phyloP scores from a whole-genome alignment of 2,329 filamentous ascomycete genomes.

The Monosporascus cannonballus region DNA sequence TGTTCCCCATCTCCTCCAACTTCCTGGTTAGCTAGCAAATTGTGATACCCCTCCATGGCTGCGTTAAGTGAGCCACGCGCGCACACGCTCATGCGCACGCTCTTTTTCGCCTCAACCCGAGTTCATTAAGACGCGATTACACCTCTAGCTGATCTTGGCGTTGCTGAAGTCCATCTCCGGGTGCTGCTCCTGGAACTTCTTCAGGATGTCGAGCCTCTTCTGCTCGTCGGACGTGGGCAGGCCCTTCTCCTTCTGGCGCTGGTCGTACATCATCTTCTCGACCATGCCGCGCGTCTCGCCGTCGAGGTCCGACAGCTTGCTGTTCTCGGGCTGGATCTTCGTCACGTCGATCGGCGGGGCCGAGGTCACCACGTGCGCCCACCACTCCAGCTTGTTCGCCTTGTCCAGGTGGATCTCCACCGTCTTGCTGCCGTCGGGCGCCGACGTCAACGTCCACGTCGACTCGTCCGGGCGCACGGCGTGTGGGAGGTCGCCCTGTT shows the following conservation, averaged over 20 bases:
- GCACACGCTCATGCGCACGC: no score
- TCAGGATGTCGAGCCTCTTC: slow-evolving; percentile 87
- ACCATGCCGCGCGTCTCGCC: slow-evolving; percentile 95
- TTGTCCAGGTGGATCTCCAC: slow-evolving; percentile 90
- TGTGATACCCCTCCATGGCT: no score
- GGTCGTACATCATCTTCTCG: slow-evolving; percentile 99
- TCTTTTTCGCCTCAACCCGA: not conserved
- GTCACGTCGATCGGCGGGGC: slow-evolving; percentile 91
- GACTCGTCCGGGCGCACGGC: slow-evolving; percentile 77
- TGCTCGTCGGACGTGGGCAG: slow-evolving; percentile 88
- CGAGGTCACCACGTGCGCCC: slow-evolving; percentile 80
- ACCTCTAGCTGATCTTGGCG: slow-evolving; percentile 53
- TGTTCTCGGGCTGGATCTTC: slow-evolving; percentile 91
- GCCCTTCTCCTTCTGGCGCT: slow-evolving; percentile 91
- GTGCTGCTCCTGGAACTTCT: slow-evolving; percentile 82
- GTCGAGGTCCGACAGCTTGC: slow-evolving; percentile 85
- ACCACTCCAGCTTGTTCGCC: slow-evolving; percentile 96
- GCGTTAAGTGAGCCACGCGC: no score
- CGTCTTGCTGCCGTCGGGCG: slow-evolving; percentile 59
- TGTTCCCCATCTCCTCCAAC: no score
- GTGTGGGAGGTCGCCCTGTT: slow-evolving; percentile 78
- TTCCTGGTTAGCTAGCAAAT: no score
- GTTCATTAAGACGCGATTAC: no score
- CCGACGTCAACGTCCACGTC: slow-evolving; percentile 83
- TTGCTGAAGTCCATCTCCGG: slow-evolving; percentile 69